Conservation (phyloP, 139 green algal species). For the Chlamydomonas schloesseri region DNA sequence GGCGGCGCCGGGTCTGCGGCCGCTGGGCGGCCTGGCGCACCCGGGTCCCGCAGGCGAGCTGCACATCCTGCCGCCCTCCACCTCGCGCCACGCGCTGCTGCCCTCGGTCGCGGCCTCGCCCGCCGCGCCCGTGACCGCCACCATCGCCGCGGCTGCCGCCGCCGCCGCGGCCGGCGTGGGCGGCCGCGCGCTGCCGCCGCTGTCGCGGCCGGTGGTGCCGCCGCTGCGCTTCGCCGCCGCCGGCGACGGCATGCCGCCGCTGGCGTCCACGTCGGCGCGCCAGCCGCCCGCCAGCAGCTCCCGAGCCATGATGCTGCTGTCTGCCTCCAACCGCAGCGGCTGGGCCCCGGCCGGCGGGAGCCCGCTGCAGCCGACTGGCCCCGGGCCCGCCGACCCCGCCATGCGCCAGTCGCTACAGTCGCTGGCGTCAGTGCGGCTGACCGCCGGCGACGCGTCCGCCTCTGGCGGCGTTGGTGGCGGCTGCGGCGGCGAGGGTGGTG, state of each 20-base stretch:
- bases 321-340: conserved; percentile 19
- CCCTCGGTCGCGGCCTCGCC: neutral
- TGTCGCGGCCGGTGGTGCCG: neutral
- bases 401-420: no score
- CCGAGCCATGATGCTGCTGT: conserved; percentile 29
- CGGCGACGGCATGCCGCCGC: neutral
- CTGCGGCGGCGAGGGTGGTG: neutral
- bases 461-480: neutral
- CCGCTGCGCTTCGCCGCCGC: neutral
- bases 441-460: no score
- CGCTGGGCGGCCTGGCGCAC: neutral
- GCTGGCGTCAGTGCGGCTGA: no score
- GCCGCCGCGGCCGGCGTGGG: no score
- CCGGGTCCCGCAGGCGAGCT: conserved; percentile 15
- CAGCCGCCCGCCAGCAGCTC: neutral
- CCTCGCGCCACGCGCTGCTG: neutral
- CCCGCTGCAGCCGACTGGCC: neutral
- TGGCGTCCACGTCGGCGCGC: neutral
- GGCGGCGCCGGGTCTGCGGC: neutral
- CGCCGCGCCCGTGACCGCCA: neutral
- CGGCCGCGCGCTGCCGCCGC: neutral
- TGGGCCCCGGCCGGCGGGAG: neutral
- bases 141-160: no score
- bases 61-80: conserved; percentile 3
- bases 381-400: no score